Percentiles rank a stretch among this genome's conserved stretches.
Conservation (phyloP, 331 rosid species). For the Malus hybrid region DNA sequence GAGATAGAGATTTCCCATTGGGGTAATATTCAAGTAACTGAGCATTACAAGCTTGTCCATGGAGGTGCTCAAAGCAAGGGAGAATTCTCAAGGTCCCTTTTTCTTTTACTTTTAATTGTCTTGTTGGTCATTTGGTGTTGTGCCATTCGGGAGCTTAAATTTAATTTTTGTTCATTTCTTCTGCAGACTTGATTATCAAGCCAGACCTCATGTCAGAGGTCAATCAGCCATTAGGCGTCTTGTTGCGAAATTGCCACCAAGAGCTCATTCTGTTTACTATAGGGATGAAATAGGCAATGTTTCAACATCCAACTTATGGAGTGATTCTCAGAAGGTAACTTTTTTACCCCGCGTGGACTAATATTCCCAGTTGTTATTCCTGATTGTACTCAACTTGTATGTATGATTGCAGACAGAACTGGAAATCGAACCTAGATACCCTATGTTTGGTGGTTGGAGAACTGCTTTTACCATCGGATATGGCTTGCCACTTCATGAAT, state of each 20-base stretch:
- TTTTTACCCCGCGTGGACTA: background rate
- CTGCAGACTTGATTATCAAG: conserved; percentile 87
- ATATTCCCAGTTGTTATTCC: background rate
- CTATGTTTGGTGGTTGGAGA: conserved; percentile 98
- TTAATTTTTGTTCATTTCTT: conserved; percentile 24
- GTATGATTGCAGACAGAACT: conserved; percentile 55
- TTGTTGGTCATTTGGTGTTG: background rate
- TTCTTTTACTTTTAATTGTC: background rate
- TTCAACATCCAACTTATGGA: conserved; percentile 93
- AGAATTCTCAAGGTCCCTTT: conserved; percentile 80
- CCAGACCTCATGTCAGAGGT: conserved; percentile 71
- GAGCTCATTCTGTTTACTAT: conserved; percentile 90
- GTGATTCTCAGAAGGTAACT: conserved; percentile 76
- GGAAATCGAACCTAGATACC: conserved; percentile 92
- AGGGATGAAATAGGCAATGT: conserved; percentile 98
- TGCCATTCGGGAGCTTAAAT: conserved; percentile 10
- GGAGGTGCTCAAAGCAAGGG: conserved; percentile 91
- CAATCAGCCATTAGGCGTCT: conserved; percentile 76
- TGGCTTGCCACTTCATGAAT: conserved; percentile 84
- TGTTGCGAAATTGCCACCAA: conserved; percentile 81
- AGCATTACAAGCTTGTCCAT: conserved; percentile 75
- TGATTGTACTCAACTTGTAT: conserved; percentile 16
- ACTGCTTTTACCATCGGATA: conserved; percentile 90
- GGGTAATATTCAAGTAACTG: conserved; percentile 93
- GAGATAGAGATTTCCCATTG: conserved; percentile 96